Conservation (phyloP, 805 yeast species). For the Henningerozyma blattae region DNA sequence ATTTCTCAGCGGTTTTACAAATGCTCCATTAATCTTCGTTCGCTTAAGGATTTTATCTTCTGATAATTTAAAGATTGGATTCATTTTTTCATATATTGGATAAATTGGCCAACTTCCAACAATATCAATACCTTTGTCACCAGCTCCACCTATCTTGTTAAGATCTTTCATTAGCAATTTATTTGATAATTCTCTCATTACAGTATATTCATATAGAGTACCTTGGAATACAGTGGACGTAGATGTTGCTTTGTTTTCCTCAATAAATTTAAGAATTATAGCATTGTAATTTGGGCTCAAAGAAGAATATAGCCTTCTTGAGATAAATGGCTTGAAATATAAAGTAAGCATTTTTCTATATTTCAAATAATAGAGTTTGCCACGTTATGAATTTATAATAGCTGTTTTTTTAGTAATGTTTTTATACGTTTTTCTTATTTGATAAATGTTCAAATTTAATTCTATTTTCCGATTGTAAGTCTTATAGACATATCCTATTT, state of each 20-base stretch:
- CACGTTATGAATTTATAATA: no score
- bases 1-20: conserved; percentile 12
- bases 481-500: no score
- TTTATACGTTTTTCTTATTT: no score
- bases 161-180: conserved; percentile 16
- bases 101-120: conserved; percentile 17
- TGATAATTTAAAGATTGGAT: conserved; percentile 1
- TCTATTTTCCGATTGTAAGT: no score
- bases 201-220: conserved; percentile 22
- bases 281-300: background rate
- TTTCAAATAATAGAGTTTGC: no score
- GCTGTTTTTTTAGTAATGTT: no score
- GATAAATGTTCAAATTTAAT: no score
- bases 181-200: conserved; percentile 18
- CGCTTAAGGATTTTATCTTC: conserved; percentile 8
- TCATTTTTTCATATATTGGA: conserved; percentile 7
- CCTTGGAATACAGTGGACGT: conserved; percentile 24
- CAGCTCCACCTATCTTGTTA: conserved; percentile 21
- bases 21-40: conserved; percentile 8
- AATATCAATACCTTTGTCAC: conserved; percentile 25
- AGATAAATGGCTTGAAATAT: no score
- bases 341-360: no score
- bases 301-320: no score
- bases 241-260: conserved; percentile 11
- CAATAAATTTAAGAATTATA: conserved; percentile 5